Conservation (phyloP, 345 rosid genomes). For the thale cress (Arabidopsis thaliana) region TAIR10.1 NC_003070.9:30393001-30393500, state of each 20-base stretch:
- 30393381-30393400: constrained; percentile 53
- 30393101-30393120: constrained; percentile 65
- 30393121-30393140: constrained; percentile 46
- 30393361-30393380: constrained; percentile 43
- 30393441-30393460: constrained; percentile 59
- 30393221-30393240: constrained; percentile 98
- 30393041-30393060: constrained; percentile 82
- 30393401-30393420: constrained; percentile 51
- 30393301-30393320: constrained; percentile 53
- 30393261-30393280: constrained; percentile 84
- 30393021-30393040: constrained; percentile 56
- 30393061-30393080: constrained; percentile 26
- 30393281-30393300: constrained; percentile 53
- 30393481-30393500: constrained; percentile 95
- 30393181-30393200: constrained; percentile 99
- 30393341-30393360: constrained; percentile 55
- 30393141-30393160: constrained; percentile 51
- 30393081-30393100: constrained; percentile 54
- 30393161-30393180: constrained; percentile 96
- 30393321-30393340: constrained; percentile 51
- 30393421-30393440: constrained; percentile 35
- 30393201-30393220: constrained; percentile 92
- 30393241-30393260: constrained; percentile 88
- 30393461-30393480: constrained; percentile 95
- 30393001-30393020: constrained; percentile 59